These are phyloP conservation scores for Euphorbia tirucalli DNA, from an alignment of 345 rosid species.

Conservation along the genomic window DNA sequence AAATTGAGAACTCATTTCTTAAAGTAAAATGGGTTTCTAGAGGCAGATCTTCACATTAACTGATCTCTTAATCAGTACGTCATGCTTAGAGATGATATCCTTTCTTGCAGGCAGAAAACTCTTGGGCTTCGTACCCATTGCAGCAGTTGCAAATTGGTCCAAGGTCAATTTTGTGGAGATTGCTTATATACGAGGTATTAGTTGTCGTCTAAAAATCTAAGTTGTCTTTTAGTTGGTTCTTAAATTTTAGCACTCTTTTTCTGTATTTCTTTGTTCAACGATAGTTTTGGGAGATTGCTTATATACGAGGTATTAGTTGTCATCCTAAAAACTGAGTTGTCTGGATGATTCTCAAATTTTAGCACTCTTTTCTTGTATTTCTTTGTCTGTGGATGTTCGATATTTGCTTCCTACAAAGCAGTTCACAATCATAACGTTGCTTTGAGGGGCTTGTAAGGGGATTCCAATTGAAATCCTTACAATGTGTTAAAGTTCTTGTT, in stretches of 20 bases:
- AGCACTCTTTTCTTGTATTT: background rate
- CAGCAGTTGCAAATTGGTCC: conserved; percentile 30
- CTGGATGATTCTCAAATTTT: too few species aligned
- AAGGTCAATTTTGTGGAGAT: conserved; percentile 43
- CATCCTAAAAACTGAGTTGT: background rate
- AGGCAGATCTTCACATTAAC: background rate
- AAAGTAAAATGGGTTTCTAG: too few species aligned
- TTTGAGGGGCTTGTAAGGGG: background rate
- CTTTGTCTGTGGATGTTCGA: background rate
- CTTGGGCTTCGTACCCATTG: conserved; percentile 34
- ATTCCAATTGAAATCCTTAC: background rate
- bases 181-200: conserved; percentile 37
- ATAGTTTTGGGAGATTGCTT: conserved; percentile 43
- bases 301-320: conserved; percentile 27
- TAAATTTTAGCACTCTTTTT: background rate
- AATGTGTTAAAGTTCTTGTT: background rate
- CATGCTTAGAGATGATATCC: conserved; percentile 8
- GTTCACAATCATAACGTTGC: background rate
- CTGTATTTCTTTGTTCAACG: conserved; percentile 25
- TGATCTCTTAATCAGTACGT: background rate
- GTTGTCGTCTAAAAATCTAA: background rate
- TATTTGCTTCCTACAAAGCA: background rate
- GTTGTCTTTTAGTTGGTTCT: background rate
- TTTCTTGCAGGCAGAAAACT: conserved; percentile 34
- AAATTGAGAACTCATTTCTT: background rate